Percentiles rank a stretch among this genome's conserved stretches.
Conservation (phyloP, 176 grass and related monocot species). For the Calamus simplicifolius region DNA sequence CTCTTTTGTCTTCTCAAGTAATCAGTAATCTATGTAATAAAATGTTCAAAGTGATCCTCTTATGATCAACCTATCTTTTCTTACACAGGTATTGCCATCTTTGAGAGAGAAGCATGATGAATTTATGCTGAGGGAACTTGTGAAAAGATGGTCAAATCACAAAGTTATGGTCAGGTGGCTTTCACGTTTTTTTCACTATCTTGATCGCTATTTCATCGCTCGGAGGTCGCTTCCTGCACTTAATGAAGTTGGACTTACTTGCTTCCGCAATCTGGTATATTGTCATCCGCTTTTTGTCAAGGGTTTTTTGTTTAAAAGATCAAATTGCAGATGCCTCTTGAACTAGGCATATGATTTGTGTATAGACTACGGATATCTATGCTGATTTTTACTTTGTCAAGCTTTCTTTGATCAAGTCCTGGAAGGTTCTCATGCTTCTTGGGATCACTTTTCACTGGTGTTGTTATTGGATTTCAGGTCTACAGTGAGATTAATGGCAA, state of each 20-base stretch:
- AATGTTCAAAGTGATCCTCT: too few species aligned
- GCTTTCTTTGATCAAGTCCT: too few species aligned
- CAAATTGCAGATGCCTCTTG: too few species aligned
- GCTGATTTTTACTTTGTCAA: background rate
- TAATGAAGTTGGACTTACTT: constrained; percentile 65
- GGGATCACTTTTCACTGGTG: too few species aligned
- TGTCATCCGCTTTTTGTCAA: background rate
- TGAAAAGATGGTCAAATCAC: constrained; percentile 85
- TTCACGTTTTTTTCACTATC: constrained; percentile 79
- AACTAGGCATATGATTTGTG: background rate
- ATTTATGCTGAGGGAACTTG: constrained; percentile 84
- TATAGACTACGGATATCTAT: too few species aligned
- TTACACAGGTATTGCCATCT: constrained; percentile 67
- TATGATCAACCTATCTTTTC: background rate
- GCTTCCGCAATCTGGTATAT: constrained; percentile 69
- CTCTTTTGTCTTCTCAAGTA: background rate
- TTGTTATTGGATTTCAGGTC: constrained; percentile 37
- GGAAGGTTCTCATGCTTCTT: background rate
- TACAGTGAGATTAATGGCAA: constrained; percentile 80
- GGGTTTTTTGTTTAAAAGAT: too few species aligned
- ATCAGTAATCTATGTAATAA: background rate
- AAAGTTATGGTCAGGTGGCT: constrained; percentile 95
- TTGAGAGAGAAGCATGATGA: constrained; percentile 86
- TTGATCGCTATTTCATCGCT: constrained; percentile 84
- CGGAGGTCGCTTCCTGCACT: constrained; percentile 57